These are phyloP conservation scores for Gamarada debralockiae DNA, from an alignment of 495 filamentous ascomycete genomes.

Conservation along the genomic window DNA sequence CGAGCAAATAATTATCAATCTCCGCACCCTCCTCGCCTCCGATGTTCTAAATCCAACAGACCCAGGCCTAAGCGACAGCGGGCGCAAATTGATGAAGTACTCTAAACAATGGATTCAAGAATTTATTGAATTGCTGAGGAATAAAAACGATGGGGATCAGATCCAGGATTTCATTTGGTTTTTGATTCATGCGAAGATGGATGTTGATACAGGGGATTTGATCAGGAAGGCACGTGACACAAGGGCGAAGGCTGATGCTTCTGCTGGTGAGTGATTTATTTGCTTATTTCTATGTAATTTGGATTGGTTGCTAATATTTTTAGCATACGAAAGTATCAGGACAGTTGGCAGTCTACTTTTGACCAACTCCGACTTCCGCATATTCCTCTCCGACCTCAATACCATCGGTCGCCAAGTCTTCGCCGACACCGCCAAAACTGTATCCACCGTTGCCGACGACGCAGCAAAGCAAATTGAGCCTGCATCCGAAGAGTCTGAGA, in stretches of 20 bases:
- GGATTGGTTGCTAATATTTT: constrained; percentile 13
- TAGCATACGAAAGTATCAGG: constrained; percentile 78
- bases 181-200: constrained; percentile 64
- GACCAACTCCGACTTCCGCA: constrained; percentile 84
- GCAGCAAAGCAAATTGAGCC: constrained; percentile 70
- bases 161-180: constrained; percentile 92
- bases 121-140: constrained; percentile 69
- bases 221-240: constrained; percentile 55
- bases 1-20: constrained; percentile 76
- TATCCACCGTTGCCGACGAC: constrained; percentile 68
- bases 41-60: constrained; percentile 76
- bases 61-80: constrained; percentile 70
- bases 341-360: constrained; percentile 81
- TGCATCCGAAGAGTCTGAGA: constrained; percentile 53
- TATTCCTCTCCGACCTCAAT: constrained; percentile 80
- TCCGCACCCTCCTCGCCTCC: constrained; percentile 73
- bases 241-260: constrained; percentile 72
- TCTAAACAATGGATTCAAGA: constrained; percentile 65
- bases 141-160: constrained; percentile 83
- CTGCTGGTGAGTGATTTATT: constrained; percentile 56
- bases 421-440: constrained; percentile 73
- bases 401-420: constrained; percentile 82
- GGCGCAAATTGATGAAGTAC: constrained; percentile 68
- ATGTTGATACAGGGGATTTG: constrained; percentile 60
- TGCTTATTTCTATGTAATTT: background rate